Evolutionary conservation across 2,329 filamentous ascomycete species (phyloP), one percentile per base, ranked within the genome.

Genomic region (Sporothrix phasma): DNA sequence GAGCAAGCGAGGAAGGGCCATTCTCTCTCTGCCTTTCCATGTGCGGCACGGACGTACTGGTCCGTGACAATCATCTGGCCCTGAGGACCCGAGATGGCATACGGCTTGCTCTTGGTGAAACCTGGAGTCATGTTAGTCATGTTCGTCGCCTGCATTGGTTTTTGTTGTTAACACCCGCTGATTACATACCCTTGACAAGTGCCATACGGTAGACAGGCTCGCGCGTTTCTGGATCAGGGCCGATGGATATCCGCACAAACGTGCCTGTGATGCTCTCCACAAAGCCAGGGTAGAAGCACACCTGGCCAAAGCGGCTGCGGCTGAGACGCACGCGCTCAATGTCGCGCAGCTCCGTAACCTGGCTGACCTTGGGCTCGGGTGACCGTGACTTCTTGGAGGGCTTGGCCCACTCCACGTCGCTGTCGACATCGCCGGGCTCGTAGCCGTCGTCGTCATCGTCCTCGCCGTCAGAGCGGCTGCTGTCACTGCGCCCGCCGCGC

Each of bases 1-100:
- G 94, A 97, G 72, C 93, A 92, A 67, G 88, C 88, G 67, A 94
- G 88, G 74, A 97, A 97, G 4, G 92, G 92, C 77, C 92, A 97
- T 41, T 92, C 86, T 73, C 88, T 88, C 72, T 91, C 84, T 0
- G 89, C 82, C 70, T 92, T 92, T 53, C 94, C 94, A 72, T 96
- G 89, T 7, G 90, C 86, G 47, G 90, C 86, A 62, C 87, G 79
- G 37, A 90, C 85, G 72, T 97, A 97, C 73, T 92, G 88, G 66
- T 96, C 91, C 0, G 92, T 96, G 37, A 89, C 84, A 70, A 96
- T 89, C 3, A 81, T 80, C 67, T 91, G 88, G 43, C 90, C 89
- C 65, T 89, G 88, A 2, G 84, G 74, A 45, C 82, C 88, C 68
- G 88, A 85, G 72, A 97, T 86, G 1, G 90, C 88, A 74, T 97